Evolutionary conservation across 345 rosid species (phyloP).

Genomic region (Syzygium aromaticum): DNA sequence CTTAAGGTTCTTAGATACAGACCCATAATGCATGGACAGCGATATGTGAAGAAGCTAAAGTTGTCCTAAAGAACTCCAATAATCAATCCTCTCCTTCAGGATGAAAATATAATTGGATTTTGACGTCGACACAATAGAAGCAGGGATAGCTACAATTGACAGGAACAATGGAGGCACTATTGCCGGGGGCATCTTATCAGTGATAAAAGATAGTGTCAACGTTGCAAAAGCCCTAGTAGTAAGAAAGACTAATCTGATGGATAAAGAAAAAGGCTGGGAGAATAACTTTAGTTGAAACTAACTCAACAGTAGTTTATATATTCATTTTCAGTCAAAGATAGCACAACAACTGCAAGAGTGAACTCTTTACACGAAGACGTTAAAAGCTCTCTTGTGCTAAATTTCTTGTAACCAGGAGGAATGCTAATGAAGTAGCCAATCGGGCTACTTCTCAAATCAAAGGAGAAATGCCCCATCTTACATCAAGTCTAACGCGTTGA

Average conservation of each 20-base stretch:
- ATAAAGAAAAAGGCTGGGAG: neutral
- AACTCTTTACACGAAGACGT: neutral
- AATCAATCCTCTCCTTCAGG: neutral
- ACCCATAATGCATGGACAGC: neutral
- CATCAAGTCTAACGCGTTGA: neutral
- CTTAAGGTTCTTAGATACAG: neutral
- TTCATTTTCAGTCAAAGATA: neutral
- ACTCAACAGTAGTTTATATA: neutral
- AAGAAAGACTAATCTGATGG: neutral
- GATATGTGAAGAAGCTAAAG: neutral
- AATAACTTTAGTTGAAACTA: neutral
- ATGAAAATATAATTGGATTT: neutral
- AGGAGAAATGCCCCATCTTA: neutral
- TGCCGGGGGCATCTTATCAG: neutral
- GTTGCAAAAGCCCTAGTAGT: neutral
- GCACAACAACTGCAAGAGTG: neutral
- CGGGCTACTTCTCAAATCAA: neutral
- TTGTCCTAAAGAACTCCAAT: neutral
- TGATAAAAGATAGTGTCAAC: neutral
- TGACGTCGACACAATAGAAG: neutral
- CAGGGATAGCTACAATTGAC: neutral
- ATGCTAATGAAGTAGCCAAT: neutral
- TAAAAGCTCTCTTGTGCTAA: neutral
- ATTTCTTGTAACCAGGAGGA: neutral
- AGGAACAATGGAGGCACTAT: neutral